Conservation (phyloP, 1,284 basidiomycete genomes). For the Cryptococcus maquisensis region DNA sequence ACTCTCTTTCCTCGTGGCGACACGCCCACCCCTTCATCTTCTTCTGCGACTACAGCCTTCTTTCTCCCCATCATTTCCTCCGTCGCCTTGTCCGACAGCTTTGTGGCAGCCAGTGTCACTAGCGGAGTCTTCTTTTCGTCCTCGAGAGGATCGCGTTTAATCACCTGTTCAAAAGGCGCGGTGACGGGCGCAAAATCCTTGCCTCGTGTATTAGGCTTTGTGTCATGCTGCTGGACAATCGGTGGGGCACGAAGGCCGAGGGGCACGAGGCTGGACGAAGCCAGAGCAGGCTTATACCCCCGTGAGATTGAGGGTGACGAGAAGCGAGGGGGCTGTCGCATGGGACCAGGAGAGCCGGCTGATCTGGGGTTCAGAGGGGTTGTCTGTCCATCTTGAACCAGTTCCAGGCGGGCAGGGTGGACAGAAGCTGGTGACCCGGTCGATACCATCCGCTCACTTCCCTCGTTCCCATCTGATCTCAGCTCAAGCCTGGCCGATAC, state of each 20-base stretch:
- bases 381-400: no score
- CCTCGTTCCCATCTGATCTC: no score
- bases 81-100: conserved; percentile 1
- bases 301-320: no score
- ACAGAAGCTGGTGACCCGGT: no score
- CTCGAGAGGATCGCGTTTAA: not conserved
- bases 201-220: not conserved
- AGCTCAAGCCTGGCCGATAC: no score
- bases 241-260: not conserved
- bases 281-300: not conserved
- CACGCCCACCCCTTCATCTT: conserved; percentile 36
- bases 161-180: not conserved
- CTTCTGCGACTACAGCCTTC: conserved; percentile 6
- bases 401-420: no score
- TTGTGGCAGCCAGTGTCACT: conserved; percentile 5
- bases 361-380: no score
- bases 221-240: not conserved
- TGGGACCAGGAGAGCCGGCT: no score
- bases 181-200: conserved; percentile 2
- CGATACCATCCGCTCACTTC: no score
- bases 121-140: not conserved
- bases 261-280: not conserved
- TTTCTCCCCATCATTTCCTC: conserved; percentile 4
- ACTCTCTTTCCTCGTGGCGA: conserved; percentile 33
- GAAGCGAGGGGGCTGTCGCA: no score